Evolutionary conservation across 2,329 filamentous ascomycete species (phyloP), one percentile per base, ranked within the genome.

Genomic region (Cercospora nicotianae): DNA sequence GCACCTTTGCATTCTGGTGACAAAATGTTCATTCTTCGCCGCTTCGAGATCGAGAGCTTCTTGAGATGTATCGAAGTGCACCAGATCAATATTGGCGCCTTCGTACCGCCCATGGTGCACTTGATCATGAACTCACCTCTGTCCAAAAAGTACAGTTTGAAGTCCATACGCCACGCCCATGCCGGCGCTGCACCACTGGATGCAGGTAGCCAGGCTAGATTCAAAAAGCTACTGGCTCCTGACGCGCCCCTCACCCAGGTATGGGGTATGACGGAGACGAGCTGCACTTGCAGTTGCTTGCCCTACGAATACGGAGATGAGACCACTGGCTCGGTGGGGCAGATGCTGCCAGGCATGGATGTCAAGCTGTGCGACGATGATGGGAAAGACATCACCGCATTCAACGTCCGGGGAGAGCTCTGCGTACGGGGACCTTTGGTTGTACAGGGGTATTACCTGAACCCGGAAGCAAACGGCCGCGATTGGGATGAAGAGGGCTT

Each of bases 31-130:
- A 76, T 86, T 45, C 79, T 85, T 74, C 80, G 80, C 3, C 79
- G 83, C 7, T 85, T 85, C 71, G 81, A 83, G 1, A 78, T 87
- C 13, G 78, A 83, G 30, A 73, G 76, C 0, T 87, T 82, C 75
- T 78, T 87, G 20, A 72, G 77, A 16, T 75, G 79, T 0, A 77
- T 82, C 23, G 79, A 83, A 42, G 80, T 81, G 57, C 84, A 84
- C 71, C 70, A 80, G 20, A 79, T 87, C 51, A 83, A 80, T 0
- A 85, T 87, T 59, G 72, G 85, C 0, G 70, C 78, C 0, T 72
- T 86, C 16, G 86, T 87, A 0, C 87, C 86, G 28, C 85, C 86
- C 0, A 82, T 86, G 51, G 81, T 82, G 1, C 79, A 86, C 42
- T 78, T 80, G 3, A 80, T 86, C 42, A 77, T 87, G 48, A 85